phyloP scores from a whole-genome alignment of 2,329 filamentous ascomycete genomes.

The Alternaria burnsii region DNA sequence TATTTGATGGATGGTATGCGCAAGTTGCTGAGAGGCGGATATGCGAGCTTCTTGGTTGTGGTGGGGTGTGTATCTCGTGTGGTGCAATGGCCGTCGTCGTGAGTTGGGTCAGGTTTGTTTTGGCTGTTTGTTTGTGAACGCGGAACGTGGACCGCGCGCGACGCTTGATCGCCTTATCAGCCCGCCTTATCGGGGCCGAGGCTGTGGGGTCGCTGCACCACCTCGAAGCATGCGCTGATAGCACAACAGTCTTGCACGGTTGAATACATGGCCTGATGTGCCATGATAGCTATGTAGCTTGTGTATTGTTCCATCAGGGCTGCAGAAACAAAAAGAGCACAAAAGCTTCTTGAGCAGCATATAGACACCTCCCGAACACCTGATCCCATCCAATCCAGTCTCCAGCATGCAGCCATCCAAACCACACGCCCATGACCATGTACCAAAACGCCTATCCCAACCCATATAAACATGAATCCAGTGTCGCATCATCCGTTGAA shows the following conservation, averaged over 20 bases:
- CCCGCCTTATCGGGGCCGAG: constrained; percentile 24
- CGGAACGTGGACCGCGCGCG: constrained; percentile 25
- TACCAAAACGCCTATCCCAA: constrained; percentile 6
- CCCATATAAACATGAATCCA: background rate
- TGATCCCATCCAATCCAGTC: background rate
- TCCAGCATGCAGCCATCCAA: background rate
- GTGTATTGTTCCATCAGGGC: background rate
- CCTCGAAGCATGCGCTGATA: background rate
- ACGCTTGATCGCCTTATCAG: constrained; percentile 14
- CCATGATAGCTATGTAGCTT: background rate
- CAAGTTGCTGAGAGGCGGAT: no score
- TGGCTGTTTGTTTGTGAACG: constrained; percentile 25
- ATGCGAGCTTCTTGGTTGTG: background rate
- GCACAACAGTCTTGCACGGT: background rate
- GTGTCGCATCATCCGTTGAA: background rate
- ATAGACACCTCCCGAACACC: background rate
- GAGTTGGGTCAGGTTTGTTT: constrained; percentile 8
- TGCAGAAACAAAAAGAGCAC: background rate
- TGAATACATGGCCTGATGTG: background rate
- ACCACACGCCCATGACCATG: background rate
- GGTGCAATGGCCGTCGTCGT: background rate
- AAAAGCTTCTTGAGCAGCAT: background rate
- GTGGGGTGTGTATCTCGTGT: background rate
- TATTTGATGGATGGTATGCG: background rate
- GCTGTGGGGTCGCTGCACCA: constrained; percentile 14